Conservation (phyloP, 495 filamentous ascomycete genomes). For the Aspergillus taichungensis region DNA sequence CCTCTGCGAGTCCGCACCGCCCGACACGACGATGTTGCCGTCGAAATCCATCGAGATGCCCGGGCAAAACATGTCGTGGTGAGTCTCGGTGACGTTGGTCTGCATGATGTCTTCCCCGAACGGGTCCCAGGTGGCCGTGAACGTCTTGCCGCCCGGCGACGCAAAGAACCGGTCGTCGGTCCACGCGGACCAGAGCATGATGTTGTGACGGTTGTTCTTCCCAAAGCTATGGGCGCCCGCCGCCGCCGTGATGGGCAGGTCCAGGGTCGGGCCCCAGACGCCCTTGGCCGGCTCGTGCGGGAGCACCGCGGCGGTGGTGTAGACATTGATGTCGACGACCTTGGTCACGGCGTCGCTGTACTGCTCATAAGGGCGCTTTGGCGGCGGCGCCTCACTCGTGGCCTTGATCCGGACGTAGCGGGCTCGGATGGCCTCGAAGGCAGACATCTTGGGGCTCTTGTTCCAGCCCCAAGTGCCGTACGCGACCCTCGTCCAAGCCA, state of each 20-base stretch:
- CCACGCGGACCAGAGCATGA: conserved; percentile 39
- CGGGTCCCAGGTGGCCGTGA: conserved; percentile 36
- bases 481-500: conserved; percentile 28
- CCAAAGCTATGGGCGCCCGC: conserved; percentile 25
- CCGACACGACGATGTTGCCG: conserved; percentile 47
- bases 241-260: conserved; percentile 40
- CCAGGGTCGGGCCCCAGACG: conserved; percentile 40
- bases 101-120: conserved; percentile 22
- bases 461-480: conserved; percentile 37
- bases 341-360: conserved; percentile 11
- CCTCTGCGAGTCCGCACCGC: conserved; percentile 34
- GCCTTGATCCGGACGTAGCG: conserved; percentile 37
- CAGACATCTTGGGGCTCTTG: conserved; percentile 29
- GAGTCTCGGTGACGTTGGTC: conserved; percentile 33
- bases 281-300: conserved; percentile 14
- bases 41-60: conserved; percentile 43
- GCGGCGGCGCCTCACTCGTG: no score
- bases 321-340: conserved; percentile 28
- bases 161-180: conserved; percentile 25
- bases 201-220: conserved; percentile 1
- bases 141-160: conserved; percentile 27
- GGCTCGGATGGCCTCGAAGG: conserved; percentile 26
- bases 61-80: conserved; percentile 58
- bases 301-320: conserved; percentile 6
- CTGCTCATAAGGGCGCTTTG: background rate